Evolutionary conservation across 768 basidiomycete genomes (phyloP).

Genomic region (Boletus vinaceobasis): DNA sequence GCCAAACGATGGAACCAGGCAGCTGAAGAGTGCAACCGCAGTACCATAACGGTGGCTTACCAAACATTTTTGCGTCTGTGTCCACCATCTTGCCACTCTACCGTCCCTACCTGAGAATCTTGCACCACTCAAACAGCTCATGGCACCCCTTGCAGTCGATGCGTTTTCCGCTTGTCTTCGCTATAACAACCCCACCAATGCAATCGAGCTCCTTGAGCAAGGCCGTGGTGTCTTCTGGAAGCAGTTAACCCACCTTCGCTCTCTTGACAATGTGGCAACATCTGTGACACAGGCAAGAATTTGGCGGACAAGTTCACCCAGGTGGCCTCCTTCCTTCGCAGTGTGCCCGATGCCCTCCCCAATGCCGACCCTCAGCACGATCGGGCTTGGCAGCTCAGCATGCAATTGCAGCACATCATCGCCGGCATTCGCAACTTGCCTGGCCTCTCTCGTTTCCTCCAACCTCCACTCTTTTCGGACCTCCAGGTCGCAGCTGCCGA

Average conservation of each 20-base stretch:
- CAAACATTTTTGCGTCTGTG: conserved; percentile 1
- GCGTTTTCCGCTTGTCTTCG: neutral
- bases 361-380: neutral
- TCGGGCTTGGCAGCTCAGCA: neutral
- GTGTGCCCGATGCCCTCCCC: neutral
- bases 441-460: neutral
- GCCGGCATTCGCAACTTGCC: neutral
- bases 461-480: neutral
- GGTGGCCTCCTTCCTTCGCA: neutral
- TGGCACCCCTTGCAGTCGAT: no score
- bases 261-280: no score
- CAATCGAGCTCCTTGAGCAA: neutral
- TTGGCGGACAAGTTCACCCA: neutral
- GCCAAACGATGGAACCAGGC: neutral
- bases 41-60: no score
- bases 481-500: neutral
- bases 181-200: neutral
- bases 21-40: no score
- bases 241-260: no score
- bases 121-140: no score
- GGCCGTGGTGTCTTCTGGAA: no score
- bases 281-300: neutral
- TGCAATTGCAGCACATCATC: neutral
- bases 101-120: no score
- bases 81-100: no score